These are phyloP conservation scores for Vickermania spadyakhi DNA, from an alignment of 208 protist genomes.

Conservation along the genomic window DNA sequence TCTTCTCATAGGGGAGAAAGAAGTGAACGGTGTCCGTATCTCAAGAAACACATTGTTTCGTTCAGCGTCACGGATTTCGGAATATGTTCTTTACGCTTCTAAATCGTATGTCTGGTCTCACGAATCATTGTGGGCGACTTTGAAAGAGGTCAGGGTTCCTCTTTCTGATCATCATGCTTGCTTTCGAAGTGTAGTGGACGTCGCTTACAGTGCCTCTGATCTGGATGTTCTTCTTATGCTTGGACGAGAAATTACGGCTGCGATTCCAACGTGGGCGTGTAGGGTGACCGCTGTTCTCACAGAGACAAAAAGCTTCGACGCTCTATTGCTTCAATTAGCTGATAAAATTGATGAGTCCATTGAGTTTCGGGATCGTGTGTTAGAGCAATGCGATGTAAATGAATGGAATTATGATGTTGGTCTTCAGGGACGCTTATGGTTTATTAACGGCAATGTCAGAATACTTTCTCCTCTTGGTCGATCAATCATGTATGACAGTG, in stretches of 20 bases:
- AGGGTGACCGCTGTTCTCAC: neutral
- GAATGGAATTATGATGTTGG: constrained; percentile 1
- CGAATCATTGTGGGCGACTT: neutral
- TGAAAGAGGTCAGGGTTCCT: neutral
- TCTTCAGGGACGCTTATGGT: constrained; percentile 10
- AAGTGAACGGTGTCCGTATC: too few relatives aligned
- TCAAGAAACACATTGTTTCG: too few relatives aligned
- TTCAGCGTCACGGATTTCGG: too few relatives aligned
- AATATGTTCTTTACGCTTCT: neutral
- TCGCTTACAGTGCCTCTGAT: neutral
- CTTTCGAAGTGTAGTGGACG: neutral
- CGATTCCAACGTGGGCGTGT: neutral
- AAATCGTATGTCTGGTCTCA: neutral
- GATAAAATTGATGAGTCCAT: constrained; percentile 4
- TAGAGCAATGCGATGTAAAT: neutral
- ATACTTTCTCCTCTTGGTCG: neutral
- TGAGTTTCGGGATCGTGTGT: neutral
- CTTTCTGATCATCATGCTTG: neutral
- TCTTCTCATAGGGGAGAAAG: neutral
- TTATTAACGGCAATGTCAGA: neutral
- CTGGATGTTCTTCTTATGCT: neutral
- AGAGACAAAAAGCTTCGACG: neutral
- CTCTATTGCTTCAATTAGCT: neutral
- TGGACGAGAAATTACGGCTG: neutral
- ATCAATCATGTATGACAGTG: neutral